Base-by-base conservation (phyloP, 306 rosid genomes). In the Lotus japonicus region DNA sequence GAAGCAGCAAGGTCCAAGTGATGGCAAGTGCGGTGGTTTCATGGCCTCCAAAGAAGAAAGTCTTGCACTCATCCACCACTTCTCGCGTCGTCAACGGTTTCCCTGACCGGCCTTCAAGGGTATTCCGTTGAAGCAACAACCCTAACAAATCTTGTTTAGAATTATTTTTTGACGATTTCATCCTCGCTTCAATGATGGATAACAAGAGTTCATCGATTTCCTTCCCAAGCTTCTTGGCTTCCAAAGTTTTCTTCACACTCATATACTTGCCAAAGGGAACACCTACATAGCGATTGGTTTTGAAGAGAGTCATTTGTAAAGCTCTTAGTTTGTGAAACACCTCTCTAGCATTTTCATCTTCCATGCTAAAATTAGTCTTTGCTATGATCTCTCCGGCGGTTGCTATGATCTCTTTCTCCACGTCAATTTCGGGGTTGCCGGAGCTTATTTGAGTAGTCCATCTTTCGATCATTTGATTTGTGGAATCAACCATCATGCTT, bases 1-100 rank as follows among this genome's bases (percentile, higher is more conserved):
- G 79, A 71, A 90, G 94, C 33, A 92, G 38, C 87, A 92, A 45
- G 19, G 94, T 85, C 97, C 96, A 91, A 0, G 94, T 82, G 76
- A 91, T 75, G 3, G 96, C 89, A 82, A 91, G 84, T 19, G 97
- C 96, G 7, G 96, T 92, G 3, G 97, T 92, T 76, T 92, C 97
- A 74, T 92, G 96, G 0, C 97, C 96, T 0, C 95, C 97, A 43
- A 92, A 92, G 85, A 88, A 92, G 64, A 92, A 89, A 3, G 97
- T 88, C 66, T 92, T 92, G 79, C 97, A 92, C 64, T 92, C 96
- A 57, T 92, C 97, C 17, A 92, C 85, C 2, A 91, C 35, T 18
- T 91, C 94, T 33, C 74, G n/a, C 2, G 64, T 77, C 13, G 88
- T 71, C 16, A 92, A 17, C 12, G 74, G 42, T 80, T 66, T 83